Evolutionary conservation across 768 basidiomycete genomes (phyloP), one percentile per base, ranked within the genome.

Genomic region (Leccinellum rugosiceps): DNA sequence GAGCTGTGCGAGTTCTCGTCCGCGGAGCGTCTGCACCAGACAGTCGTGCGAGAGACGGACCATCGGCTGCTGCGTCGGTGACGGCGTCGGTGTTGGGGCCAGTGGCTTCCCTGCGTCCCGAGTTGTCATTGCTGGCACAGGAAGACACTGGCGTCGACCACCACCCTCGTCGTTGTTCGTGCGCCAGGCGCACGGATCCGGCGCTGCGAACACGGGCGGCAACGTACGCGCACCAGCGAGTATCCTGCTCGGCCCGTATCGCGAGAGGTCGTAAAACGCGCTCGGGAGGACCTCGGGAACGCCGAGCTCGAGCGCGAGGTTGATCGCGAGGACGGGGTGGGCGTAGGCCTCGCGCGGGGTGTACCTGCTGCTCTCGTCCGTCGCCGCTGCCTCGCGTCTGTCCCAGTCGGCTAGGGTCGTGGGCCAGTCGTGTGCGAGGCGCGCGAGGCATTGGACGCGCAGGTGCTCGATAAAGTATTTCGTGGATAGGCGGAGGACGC

Each of bases 381-480:
- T 82, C 13, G 82, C 83, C 3, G 71, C 74, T 25, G 75, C 75
- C 63, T 92, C 89, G 23, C 90, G 80, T 19, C 61, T 64, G 65
- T 92, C 89, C 89, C 89, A 92, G 17, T 78, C 85, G 2, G 69
- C 68, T 23, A 91, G 82, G 1, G 85, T 83, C 5, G 78, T 65
- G 1, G 89, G 89, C 84, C 87, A 92, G 68, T 89, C 87, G 31
- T 74, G 68, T 15, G 75, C 70, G 17, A 92, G 78, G 11, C 83
- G 84, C 4, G 72, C 68, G 23, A 91, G 72, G 62, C 87, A 89
- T 41, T 78, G 84, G 44, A 75, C 64, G 0, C 85, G 83, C 30
- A 90, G 82, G 55, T 83, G 80, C 35, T 87, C 82, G 55, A 89
- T 84, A 51, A 90, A 76, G 68, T 92, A 92, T 71, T 92, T 92